Evolutionary conservation across 163 green algal species (phyloP), one percentile per base, ranked within the genome.

Genomic region (Volvox carteri): DNA sequence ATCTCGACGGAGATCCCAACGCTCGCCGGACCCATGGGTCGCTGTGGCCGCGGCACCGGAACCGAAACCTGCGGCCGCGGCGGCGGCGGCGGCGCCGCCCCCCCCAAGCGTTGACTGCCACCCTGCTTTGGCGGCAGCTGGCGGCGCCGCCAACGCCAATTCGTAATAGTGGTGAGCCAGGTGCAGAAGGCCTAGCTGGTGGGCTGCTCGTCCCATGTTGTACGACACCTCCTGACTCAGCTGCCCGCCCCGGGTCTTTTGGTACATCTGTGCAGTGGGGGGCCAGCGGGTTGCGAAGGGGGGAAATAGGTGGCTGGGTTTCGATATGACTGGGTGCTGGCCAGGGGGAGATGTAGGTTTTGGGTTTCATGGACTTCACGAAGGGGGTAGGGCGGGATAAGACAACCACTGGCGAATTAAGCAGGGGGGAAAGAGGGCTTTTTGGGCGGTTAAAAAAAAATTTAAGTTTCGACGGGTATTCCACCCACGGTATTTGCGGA

Each of bases 161-260:
- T 83, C 70, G 84, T 89, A 89, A 30, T 96, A 94, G 25, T 93
- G 91, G 8, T 96, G 93, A 12, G 97, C 97, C 8, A 99, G 58
- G 81, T 97, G 93, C 56, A 95, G 28, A 62, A 98, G 90, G 11
- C 96, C 95, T 44, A 99, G 81, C 33, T 98, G 94, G 76, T 99
- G 97, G 16, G 96, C 95, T 5, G 95, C 96, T 1, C 97, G 88
- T 1, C 94, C 97, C 14, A 98, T 56, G 92, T 99, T 99, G 94
- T 98, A 99, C 8, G 85, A 81, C 1, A 90, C 92, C 86, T 99
- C 97, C 62, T 94, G 92, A 39, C 72, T 33, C 28, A 84, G 54
- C 25, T 50, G 28, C 30, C 33, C 68, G 33, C 86, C 86, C 16
- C 90, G 86, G n/a, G 85, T 37, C 9, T 54, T 60, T 50, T 87